These are phyloP conservation scores for Capronia americana DNA, from an alignment of 2,329 filamentous ascomycete genomes.

Conservation along the genomic window DNA sequence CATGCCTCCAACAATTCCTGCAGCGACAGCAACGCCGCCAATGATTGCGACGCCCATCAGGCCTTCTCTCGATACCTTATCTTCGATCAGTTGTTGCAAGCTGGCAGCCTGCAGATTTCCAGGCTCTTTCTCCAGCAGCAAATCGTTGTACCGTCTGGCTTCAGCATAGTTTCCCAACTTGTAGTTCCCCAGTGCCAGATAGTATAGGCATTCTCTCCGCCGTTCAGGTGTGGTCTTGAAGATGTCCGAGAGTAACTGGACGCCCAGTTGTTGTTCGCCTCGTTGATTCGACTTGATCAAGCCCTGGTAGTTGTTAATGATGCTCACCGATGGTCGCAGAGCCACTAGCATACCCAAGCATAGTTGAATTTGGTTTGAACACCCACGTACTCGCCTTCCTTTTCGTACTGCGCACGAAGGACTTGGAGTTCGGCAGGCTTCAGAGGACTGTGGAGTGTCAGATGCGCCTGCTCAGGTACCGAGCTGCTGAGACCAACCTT, in stretches of 20 bases:
- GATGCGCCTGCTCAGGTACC: not conserved
- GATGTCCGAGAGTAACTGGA: slow-evolving; percentile 92
- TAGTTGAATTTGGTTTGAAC: slow-evolving; percentile 99
- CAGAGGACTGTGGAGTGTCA: slow-evolving; percentile 68
- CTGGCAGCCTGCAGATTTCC: slow-evolving; percentile 89
- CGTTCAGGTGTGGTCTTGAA: slow-evolving; percentile 93
- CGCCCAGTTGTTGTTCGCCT: slow-evolving; percentile 89
- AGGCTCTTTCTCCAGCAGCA: slow-evolving; percentile 87
- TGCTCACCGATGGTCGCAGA: not conserved
- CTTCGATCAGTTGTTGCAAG: slow-evolving; percentile 85
- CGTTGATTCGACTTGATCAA: slow-evolving; percentile 90
- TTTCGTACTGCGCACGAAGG: slow-evolving; percentile 91
- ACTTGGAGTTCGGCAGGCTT: slow-evolving; percentile 92
- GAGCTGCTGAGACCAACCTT: slow-evolving; percentile 65
- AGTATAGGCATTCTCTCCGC: slow-evolving; percentile 96
- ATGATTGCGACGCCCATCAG: slow-evolving; percentile 94
- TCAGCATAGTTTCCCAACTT: slow-evolving; percentile 98
- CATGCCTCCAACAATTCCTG: slow-evolving; percentile 89
- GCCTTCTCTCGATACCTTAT: slow-evolving; percentile 94
- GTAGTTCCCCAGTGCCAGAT: slow-evolving; percentile 95
- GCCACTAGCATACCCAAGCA: slow-evolving; percentile 75
- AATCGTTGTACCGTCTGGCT: slow-evolving; percentile 91
- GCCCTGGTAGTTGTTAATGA: slow-evolving; percentile 63
- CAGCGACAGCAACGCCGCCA: slow-evolving; percentile 88
- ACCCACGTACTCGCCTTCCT: slow-evolving; percentile 95